Conservation (phyloP, 495 filamentous ascomycete species). For the Usnea hakonensis region DNA sequence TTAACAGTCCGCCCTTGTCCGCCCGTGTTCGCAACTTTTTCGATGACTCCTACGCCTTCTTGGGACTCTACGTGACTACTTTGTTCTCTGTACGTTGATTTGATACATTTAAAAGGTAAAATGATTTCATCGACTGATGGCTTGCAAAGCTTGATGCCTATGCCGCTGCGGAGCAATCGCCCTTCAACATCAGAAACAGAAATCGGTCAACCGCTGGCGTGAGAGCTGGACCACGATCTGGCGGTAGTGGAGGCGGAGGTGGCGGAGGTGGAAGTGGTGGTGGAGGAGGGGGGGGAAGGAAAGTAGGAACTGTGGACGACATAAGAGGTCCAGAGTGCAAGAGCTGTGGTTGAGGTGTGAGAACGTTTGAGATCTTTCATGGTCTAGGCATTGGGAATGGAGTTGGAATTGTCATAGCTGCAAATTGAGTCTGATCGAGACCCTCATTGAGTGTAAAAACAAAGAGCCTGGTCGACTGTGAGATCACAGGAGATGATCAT, state of each 20-base stretch:
- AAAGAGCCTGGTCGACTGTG: not conserved
- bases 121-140: not conserved
- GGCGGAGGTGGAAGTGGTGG: slow-evolving; percentile 20
- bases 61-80: slow-evolving; percentile 27
- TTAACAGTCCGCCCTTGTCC: slow-evolving; percentile 25
- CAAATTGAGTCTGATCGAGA: not conserved
- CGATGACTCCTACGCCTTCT: slow-evolving; percentile 20
- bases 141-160: slow-evolving; percentile 26
- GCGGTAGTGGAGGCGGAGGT: slow-evolving; percentile 21
- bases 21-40: slow-evolving; percentile 23
- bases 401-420: not conserved
- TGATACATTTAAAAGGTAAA: not conserved
- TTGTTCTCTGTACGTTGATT: slow-evolving; percentile 24
- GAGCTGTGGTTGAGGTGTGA: slow-evolving; percentile 22
- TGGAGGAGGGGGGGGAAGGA: slow-evolving; percentile 22
- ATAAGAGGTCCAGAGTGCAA: slow-evolving; percentile 27
- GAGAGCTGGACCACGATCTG: slow-evolving; percentile 1
- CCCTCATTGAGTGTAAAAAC: not conserved
- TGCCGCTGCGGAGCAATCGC: slow-evolving; percentile 23
- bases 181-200: slow-evolving; percentile 20
- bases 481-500: not conserved
- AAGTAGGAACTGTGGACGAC: slow-evolving; percentile 28
- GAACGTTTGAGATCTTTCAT: not conserved
- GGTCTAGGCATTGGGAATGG: not conserved
- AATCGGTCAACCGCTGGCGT: slow-evolving; percentile 18